Evolutionary conservation across 2,329 filamentous ascomycete genomes (phyloP), one percentile per base, ranked within the genome.

Genomic region (Zelopaecilomyces penicillatus): DNA sequence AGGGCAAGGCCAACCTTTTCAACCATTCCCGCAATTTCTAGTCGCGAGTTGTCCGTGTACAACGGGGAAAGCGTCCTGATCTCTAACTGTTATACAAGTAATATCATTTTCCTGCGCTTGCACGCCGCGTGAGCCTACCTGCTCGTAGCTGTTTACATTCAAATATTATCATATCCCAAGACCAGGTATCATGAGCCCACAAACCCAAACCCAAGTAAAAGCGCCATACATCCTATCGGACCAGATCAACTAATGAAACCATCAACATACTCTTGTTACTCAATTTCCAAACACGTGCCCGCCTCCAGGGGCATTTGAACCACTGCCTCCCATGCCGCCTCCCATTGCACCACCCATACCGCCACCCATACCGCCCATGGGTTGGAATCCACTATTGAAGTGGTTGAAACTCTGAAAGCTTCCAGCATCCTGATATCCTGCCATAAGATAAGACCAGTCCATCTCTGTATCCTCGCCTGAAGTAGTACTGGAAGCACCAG

Each of bases 361-460:
- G 32, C 53, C 53, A 9, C 51, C 49, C 41, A 54, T 52, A 7
- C 55, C 50, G 12, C 57, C 56, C 50, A 57, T 55, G 26, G 46
- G 44, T 19, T 19, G 19, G 19, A 19, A 19, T 2, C 48, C 48
- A 28, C 55, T 49, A 8, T 51, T 52, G 41, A 64, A 61, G 27
- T 49, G 49, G 11, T 54, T 57, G 30, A 62, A 63, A 3, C 56
- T 58, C 5, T 58, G 54, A 28, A 61, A 65, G 2, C 54, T 57
- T 10, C 52, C 52, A 27, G 58, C 51, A 28, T 65, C 62, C n/a
- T 59, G 58, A 45, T 69, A 69, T 26, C 62, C 60, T 33, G 71
- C 66, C 54, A 74, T 63, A 41, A 74, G 58, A 33, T 68, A 69
- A 29, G 65, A 67, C 71, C 71, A 75, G 52, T 75, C 70, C 69